Evolutionary conservation across 768 basidiomycete species (phyloP).

Genomic region (Rhizopogon salebrosus): DNA sequence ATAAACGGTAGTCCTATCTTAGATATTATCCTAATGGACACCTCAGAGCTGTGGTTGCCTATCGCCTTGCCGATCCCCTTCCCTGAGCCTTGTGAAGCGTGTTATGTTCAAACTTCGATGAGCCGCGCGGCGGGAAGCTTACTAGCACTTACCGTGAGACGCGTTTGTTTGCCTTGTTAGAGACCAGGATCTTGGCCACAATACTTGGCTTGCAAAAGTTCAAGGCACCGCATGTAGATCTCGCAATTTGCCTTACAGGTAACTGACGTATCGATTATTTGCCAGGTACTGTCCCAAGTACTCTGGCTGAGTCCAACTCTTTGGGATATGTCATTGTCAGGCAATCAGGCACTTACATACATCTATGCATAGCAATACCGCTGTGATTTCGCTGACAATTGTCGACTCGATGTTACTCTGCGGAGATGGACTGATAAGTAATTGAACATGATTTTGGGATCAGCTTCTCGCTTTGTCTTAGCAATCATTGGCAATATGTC

Average conservation of each 20-base stretch:
- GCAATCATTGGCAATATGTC: too few relatives aligned
- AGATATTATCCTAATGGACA: neutral
- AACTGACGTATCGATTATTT: neutral
- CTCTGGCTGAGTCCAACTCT: neutral
- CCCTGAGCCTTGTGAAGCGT: neutral
- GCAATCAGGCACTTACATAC: neutral
- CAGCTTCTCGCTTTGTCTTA: too few relatives aligned
- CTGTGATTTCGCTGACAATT: neutral
- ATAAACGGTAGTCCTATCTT: slow-evolving; percentile 48
- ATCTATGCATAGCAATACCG: neutral
- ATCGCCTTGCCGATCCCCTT: neutral
- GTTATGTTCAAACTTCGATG: neutral
- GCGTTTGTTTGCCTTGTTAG: too few relatives aligned
- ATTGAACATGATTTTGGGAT: too few relatives aligned
- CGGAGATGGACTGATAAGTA: too few relatives aligned
- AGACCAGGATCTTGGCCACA: too few relatives aligned
- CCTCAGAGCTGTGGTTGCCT: neutral
- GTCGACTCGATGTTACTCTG: too few relatives aligned
- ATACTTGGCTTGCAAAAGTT: too few relatives aligned
- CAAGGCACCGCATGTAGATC: too few relatives aligned
- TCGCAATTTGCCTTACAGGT: neutral
- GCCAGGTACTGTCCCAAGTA: neutral
- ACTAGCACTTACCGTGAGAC: neutral
- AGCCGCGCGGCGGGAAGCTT: too few relatives aligned
- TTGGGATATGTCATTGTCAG: neutral